Evolutionary conservation across 139 green algal genomes (phyloP).

Genomic region (Tetraselmis striata): DNA sequence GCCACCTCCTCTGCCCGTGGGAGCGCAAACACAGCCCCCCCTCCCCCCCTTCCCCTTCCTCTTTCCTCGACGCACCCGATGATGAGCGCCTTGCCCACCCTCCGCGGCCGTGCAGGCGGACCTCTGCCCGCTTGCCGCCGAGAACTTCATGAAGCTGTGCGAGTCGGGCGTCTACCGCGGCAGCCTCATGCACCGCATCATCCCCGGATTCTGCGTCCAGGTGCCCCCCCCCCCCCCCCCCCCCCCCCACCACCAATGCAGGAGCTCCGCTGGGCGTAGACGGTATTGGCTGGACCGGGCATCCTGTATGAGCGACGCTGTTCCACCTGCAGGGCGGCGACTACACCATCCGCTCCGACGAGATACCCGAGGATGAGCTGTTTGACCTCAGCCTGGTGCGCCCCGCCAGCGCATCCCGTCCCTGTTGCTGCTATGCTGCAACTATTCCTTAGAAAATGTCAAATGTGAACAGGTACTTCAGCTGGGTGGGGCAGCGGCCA

Average conservation of each 20-base stretch:
- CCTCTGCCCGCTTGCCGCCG: background rate
- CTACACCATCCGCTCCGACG: background rate
- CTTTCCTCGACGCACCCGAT: too few relatives aligned
- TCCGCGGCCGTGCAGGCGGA: background rate
- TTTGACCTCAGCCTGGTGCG: background rate
- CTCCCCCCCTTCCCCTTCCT: too few relatives aligned
- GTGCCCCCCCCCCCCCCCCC: background rate
- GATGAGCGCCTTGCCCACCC: background rate
- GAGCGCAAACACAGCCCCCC: too few relatives aligned
- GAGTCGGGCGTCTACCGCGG: background rate
- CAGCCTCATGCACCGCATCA: background rate
- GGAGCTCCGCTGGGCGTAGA: too few relatives aligned
- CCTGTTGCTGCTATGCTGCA: too few relatives aligned
- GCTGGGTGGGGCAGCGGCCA: too few relatives aligned
- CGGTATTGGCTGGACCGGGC: too few relatives aligned
- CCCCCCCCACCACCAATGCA: too few relatives aligned
- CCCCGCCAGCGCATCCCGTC: background rate
- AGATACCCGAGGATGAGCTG: background rate
- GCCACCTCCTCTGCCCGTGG: too few relatives aligned
- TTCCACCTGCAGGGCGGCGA: background rate
- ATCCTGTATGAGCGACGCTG: too few relatives aligned
- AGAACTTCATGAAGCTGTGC: background rate
- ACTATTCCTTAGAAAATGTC: too few relatives aligned
- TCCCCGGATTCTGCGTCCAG: background rate
- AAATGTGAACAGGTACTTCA: too few relatives aligned